A percentile compares a stretch with the other conserved stretches of the same genome.
Conservation (phyloP, 1,139 yeast genomes). For the Pneumocystis wakefieldiae region DNA sequence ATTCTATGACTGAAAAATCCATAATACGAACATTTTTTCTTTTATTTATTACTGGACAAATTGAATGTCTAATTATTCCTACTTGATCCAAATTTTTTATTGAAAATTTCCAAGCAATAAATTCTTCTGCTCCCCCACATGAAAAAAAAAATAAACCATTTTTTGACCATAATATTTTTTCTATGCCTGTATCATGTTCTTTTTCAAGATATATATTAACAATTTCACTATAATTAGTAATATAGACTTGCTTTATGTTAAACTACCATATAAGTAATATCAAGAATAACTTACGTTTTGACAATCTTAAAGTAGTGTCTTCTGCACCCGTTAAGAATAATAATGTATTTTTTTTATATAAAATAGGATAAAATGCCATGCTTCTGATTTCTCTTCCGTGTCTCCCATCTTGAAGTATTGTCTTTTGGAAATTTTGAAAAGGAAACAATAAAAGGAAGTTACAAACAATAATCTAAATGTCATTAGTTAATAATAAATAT, state of each 20-base stretch:
- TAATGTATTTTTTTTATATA: slow-evolving; percentile 17
- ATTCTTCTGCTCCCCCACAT: slow-evolving; percentile 84
- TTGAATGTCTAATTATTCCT: slow-evolving; percentile 17
- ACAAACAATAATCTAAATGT: not conserved
- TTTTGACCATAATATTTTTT: slow-evolving; percentile 47
- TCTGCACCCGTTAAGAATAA: slow-evolving; percentile 69
- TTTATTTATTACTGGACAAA: slow-evolving; percentile 28
- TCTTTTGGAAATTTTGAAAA: slow-evolving; percentile 13
- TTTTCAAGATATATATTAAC: slow-evolving; percentile 47
- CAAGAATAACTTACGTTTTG: slow-evolving; percentile 21
- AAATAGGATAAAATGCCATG: slow-evolving; percentile 21
- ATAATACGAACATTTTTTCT: slow-evolving; percentile 63
- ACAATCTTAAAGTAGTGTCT: slow-evolving; percentile 61
- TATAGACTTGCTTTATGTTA: not conserved
- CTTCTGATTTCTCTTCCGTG: slow-evolving; percentile 70
- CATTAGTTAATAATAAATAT: not conserved
- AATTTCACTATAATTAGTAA: slow-evolving; percentile 32
- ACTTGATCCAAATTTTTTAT: slow-evolving; percentile 13
- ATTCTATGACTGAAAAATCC: slow-evolving; percentile 37
- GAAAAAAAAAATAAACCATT: slow-evolving; percentile 39
- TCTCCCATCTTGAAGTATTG: slow-evolving; percentile 40
- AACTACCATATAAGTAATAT: not conserved
- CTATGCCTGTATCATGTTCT: slow-evolving; percentile 79
- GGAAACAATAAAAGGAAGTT: not conserved
- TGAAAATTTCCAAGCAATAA: slow-evolving; percentile 56